These are phyloP conservation scores for Saccharomyces pastorianus DNA, from an alignment of 1,139 yeast genomes.

Conservation along the genomic window DNA sequence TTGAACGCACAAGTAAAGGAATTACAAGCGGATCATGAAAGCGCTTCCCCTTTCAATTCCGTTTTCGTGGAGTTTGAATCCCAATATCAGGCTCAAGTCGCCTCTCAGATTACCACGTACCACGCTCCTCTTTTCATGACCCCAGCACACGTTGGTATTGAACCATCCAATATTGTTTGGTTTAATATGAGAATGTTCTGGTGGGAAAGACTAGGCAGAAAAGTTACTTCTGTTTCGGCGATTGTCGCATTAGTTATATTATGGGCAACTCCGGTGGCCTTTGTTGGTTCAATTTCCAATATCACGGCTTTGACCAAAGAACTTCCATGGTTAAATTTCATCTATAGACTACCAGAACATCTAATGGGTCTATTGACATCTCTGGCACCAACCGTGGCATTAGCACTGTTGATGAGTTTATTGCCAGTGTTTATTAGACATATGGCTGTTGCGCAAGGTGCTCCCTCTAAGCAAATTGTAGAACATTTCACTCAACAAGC, in stretches of 20 bases:
- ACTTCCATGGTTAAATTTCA: slow-evolving; percentile 62
- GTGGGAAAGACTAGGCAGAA: slow-evolving; percentile 71
- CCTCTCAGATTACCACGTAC: slow-evolving; percentile 71
- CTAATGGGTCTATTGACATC: slow-evolving; percentile 80
- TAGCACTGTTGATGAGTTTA: slow-evolving; percentile 73
- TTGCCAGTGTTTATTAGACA: slow-evolving; percentile 64
- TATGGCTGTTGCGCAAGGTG: slow-evolving; percentile 62
- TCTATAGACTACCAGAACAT: slow-evolving; percentile 56
- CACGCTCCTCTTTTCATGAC: slow-evolving; percentile 55
- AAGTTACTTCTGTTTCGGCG: slow-evolving; percentile 49
- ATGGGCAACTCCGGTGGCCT: slow-evolving; percentile 94
- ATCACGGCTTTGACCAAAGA: slow-evolving; percentile 61
- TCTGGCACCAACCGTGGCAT: slow-evolving; percentile 72
- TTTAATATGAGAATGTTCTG: slow-evolving; percentile 71
- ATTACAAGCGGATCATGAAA: slow-evolving; percentile 51
- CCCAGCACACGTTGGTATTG: slow-evolving; percentile 58
- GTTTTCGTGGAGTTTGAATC: slow-evolving; percentile 81
- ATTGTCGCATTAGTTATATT: slow-evolving; percentile 60
- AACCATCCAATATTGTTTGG: slow-evolving; percentile 84
- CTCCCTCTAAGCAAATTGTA: slow-evolving; percentile 52
- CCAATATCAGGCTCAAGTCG: slow-evolving; percentile 82
- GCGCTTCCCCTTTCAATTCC: slow-evolving; percentile 44
- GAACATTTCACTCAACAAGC: slow-evolving; percentile 71
- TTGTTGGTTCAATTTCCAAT: slow-evolving; percentile 88
- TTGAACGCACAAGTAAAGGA: slow-evolving; percentile 57